phyloP scores from a whole-genome alignment of 768 basidiomycete genomes.

The Naganishia randhawae region DNA sequence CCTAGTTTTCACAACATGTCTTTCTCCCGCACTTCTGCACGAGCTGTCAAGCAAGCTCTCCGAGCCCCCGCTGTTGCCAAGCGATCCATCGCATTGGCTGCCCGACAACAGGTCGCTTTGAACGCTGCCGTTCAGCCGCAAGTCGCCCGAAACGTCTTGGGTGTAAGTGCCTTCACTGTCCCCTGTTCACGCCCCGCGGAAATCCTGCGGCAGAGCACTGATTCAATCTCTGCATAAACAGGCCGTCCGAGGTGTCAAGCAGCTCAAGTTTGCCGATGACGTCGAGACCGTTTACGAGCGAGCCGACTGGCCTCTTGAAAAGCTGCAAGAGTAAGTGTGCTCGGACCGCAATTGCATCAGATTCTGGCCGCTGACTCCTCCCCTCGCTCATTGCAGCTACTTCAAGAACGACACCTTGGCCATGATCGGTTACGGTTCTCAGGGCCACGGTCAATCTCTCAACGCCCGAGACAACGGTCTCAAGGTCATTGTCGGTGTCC shows the following conservation, averaged over 20 bases:
- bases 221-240: slow-evolving; percentile 8
- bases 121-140: slow-evolving; percentile 38
- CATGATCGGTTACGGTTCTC: slow-evolving; percentile 95
- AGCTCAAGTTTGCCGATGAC: slow-evolving; percentile 91
- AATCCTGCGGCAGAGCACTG: background rate
- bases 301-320: slow-evolving; percentile 93
- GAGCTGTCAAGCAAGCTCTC: slow-evolving; percentile 45
- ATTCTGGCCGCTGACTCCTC: background rate
- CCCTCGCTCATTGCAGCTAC: slow-evolving; percentile 55
- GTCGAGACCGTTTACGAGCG: slow-evolving; percentile 93
- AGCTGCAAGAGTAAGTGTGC: slow-evolving; percentile 71
- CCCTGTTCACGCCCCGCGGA: background rate
- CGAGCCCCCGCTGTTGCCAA: slow-evolving; percentile 44
- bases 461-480: slow-evolving; percentile 99
- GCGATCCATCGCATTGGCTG: slow-evolving; percentile 49
- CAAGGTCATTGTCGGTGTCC: slow-evolving; percentile 97
- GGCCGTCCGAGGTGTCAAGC: slow-evolving; percentile 76
- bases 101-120: slow-evolving; percentile 33
- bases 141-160: slow-evolving; percentile 37
- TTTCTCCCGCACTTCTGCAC: slow-evolving; percentile 46
- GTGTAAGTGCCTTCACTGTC: slow-evolving; percentile 47
- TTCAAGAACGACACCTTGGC: slow-evolving; percentile 99
- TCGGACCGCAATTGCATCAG: background rate
- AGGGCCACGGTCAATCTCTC: slow-evolving; percentile 93
- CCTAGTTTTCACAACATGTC: slow-evolving; percentile 38